A percentile compares a stretch with the other conserved stretches of the same genome.
These are phyloP conservation scores for Prunus davidiana DNA, from an alignment of 306 rosid species.

Conservation along the genomic window DNA sequence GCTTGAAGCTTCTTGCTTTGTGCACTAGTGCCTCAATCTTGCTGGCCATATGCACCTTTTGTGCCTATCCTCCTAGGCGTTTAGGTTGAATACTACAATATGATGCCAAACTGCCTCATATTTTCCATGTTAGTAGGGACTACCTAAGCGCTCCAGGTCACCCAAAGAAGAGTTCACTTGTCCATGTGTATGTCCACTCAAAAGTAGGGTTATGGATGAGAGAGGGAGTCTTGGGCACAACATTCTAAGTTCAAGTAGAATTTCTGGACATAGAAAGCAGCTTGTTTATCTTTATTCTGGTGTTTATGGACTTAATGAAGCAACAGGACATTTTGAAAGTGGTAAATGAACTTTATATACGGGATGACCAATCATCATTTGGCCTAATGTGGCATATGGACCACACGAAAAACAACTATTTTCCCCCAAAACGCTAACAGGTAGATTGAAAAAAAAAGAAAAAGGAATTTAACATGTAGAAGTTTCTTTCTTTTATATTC, in stretches of 20 bases:
- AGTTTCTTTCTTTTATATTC: not conserved
- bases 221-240: not conserved
- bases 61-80: not conserved
- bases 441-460: too few relatives aligned
- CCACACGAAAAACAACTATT: not conserved
- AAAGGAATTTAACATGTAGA: not conserved
- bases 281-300: not conserved
- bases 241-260: too few relatives aligned
- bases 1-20: not conserved
- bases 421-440: not conserved
- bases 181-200: too few relatives aligned
- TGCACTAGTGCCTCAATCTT: not conserved
- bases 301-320: not conserved
- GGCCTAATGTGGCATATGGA: not conserved
- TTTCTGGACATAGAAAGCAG: not conserved
- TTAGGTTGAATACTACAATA: not conserved
- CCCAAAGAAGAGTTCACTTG: not conserved
- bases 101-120: not conserved
- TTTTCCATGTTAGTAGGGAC: not conserved
- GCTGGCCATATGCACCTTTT: not conserved
- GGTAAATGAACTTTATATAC: not conserved
- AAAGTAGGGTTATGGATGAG: not conserved
- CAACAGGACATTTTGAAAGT: not conserved
- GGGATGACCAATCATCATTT: not conserved
- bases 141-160: not conserved